These are phyloP conservation scores for Leccinum pallidistipes DNA, from an alignment of 1,284 basidiomycete species.

Conservation along the genomic window DNA sequence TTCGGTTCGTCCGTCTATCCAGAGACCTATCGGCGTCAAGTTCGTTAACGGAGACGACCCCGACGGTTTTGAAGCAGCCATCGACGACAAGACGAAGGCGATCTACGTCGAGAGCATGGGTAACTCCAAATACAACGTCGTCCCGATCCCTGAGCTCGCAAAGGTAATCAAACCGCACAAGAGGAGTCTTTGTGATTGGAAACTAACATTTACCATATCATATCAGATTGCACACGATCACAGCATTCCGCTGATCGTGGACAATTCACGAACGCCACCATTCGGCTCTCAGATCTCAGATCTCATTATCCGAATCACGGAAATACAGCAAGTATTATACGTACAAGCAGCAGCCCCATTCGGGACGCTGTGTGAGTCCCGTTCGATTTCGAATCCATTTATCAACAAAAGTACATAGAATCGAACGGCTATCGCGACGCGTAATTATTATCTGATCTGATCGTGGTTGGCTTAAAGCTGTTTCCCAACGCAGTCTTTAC, in stretches of 20 bases:
- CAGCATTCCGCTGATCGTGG: constrained; percentile 79
- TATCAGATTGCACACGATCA: constrained; percentile 67
- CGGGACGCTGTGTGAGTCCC: neutral
- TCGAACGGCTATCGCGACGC: neutral
- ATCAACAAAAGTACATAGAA: neutral
- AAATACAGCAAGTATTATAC: neutral
- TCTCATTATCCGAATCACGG: neutral
- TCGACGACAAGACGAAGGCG: constrained; percentile 79
- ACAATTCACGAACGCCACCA: constrained; percentile 48
- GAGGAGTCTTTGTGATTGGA: neutral
- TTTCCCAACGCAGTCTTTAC: neutral
- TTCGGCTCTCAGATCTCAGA: neutral
- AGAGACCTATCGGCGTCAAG: constrained; percentile 61
- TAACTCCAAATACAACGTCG: constrained; percentile 54
- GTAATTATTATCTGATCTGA: neutral
- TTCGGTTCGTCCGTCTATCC: constrained; percentile 16
- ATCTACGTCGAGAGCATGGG: constrained; percentile 85
- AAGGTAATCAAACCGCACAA: constrained; percentile 44
- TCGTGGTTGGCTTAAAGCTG: neutral
- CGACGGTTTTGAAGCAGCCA: constrained; percentile 68
- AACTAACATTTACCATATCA: neutral
- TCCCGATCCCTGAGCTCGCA: constrained; percentile 71
- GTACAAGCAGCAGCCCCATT: neutral
- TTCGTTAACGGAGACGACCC: constrained; percentile 68
- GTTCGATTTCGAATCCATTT: neutral